phyloP scores from a whole-genome alignment of 148 eudicot genomes.

The Chenopodium quinoa region DNA sequence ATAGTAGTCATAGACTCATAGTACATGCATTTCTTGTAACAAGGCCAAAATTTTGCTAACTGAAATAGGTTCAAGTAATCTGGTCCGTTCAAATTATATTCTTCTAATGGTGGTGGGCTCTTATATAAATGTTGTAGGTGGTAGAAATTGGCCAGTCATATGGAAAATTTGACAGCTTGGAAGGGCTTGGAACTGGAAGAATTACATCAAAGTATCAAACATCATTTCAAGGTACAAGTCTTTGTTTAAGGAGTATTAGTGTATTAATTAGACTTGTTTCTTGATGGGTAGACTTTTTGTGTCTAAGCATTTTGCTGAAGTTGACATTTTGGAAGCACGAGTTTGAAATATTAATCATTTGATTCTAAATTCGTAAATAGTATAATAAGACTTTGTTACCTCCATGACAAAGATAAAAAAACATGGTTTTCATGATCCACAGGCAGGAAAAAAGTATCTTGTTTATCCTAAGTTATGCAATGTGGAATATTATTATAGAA shows the following conservation, averaged over 20 bases:
- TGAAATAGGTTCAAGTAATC: neutral
- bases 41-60: neutral
- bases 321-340: neutral
- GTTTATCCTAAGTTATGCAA: too few species aligned
- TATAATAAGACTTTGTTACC: neutral
- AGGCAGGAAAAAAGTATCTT: too few species aligned
- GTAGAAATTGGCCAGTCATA: neutral
- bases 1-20: neutral
- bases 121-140: slow-evolving; percentile 6
- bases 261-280: neutral
- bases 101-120: slow-evolving; percentile 21
- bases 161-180: slow-evolving; percentile 8
- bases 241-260: neutral
- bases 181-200: neutral
- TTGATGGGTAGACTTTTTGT: slow-evolving; percentile 15
- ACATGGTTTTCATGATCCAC: too few species aligned
- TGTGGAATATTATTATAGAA: too few species aligned
- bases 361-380: neutral
- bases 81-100: slow-evolving; percentile 3
- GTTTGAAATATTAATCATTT: neutral
- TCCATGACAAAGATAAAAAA: too few species aligned
- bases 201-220: neutral
- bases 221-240: neutral
- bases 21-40: neutral
- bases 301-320: slow-evolving; percentile 1